A percentile compares a stretch with the other conserved stretches of the same genome.
Conservation (phyloP, 441 rosid genomes). For the Adansonia madagascariensis region DNA sequence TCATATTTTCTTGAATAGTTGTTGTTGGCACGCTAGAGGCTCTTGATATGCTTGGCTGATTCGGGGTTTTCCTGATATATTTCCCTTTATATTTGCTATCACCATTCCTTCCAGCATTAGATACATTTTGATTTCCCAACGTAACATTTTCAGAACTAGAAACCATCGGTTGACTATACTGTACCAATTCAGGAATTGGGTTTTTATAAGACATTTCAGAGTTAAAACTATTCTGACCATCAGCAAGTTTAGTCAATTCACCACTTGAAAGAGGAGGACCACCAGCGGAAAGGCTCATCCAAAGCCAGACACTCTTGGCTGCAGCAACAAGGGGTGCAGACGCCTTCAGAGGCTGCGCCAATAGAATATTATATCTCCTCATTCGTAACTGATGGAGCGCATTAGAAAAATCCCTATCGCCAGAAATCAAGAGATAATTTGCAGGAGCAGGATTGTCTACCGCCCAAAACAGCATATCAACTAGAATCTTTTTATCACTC, state of each 20-base stretch:
- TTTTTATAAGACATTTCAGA: slow-evolving; percentile 31
- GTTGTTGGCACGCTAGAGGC: slow-evolving; percentile 43
- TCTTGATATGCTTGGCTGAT: slow-evolving; percentile 52
- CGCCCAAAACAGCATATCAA: slow-evolving; percentile 95
- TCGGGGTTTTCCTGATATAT: slow-evolving; percentile 32
- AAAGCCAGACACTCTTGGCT: slow-evolving; percentile 87
- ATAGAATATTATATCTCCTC: slow-evolving; percentile 85
- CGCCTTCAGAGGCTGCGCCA: slow-evolving; percentile 83
- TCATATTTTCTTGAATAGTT: slow-evolving; percentile 45
- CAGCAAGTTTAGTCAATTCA: slow-evolving; percentile 50
- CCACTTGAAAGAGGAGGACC: slow-evolving; percentile 61
- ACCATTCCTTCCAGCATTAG: slow-evolving; percentile 36
- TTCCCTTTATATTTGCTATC: slow-evolving; percentile 49
- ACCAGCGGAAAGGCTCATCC: slow-evolving; percentile 77
- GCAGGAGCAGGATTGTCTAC: slow-evolving; percentile 95
- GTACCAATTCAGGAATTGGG: slow-evolving; percentile 37
- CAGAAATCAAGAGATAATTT: slow-evolving; percentile 82
- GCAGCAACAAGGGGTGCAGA: slow-evolving; percentile 83
- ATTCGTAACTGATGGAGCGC: slow-evolving; percentile 90
- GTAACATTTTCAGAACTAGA: slow-evolving; percentile 34
- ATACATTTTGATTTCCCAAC: slow-evolving; percentile 31
- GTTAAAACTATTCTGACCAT: slow-evolving; percentile 26
- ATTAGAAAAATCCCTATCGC: slow-evolving; percentile 94
- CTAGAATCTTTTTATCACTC: slow-evolving; percentile 94
- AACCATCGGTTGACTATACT: slow-evolving; percentile 40